phyloP scores from a whole-genome alignment of 2,329 filamentous ascomycete genomes.

The Calonectria pauciramosa region DNA sequence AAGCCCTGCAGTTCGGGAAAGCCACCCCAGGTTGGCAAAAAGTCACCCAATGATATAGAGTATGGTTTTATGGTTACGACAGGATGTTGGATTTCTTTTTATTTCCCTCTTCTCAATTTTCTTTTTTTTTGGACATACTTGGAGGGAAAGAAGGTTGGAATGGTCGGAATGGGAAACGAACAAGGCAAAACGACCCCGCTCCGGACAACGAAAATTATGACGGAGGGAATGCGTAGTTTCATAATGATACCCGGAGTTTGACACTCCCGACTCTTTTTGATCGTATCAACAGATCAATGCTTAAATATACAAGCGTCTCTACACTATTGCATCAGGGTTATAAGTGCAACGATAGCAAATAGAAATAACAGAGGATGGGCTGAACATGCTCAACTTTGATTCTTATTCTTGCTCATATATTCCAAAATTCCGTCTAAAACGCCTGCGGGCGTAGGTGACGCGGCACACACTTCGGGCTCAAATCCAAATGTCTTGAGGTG shows the following conservation, averaged over 20 bases:
- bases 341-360: background rate
- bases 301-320: background rate
- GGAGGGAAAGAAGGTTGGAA: background rate
- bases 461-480: slow-evolving; percentile 84
- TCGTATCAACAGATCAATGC: background rate
- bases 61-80: background rate
- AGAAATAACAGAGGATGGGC: background rate
- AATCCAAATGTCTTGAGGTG: slow-evolving; percentile 78
- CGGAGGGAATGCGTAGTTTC: slow-evolving; percentile 32
- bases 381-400: slow-evolving; percentile 29
- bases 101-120: background rate
- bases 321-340: background rate
- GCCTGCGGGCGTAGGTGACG: slow-evolving; percentile 85
- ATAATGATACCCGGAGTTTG: slow-evolving; percentile 48
- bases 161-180: background rate
- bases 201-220: slow-evolving; percentile 6
- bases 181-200: background rate
- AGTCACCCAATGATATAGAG: background rate
- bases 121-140: background rate
- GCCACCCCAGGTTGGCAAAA: background rate
- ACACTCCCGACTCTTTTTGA: slow-evolving; percentile 40
- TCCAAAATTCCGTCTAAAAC: slow-evolving; percentile 76
- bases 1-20: background rate
- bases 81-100: background rate
- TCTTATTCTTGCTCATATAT: slow-evolving; percentile 39